Evolutionary conservation across 306 rosid species (phyloP).

Genomic region (Cucurbita moschata): DNA sequence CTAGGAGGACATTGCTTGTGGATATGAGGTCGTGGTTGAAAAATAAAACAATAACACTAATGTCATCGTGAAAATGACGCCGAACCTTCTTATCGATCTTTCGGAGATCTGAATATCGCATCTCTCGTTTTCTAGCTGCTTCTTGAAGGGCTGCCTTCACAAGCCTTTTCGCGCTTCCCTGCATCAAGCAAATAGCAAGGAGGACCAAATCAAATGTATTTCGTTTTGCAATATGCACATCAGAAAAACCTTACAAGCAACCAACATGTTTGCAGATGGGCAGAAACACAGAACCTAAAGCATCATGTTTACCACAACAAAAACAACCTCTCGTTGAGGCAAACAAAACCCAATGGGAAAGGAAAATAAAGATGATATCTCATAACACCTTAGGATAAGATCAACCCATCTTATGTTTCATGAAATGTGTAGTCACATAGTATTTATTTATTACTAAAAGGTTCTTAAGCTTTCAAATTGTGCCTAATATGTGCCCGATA

Average conservation of each 20-base stretch:
- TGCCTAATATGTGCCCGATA: too few relatives aligned
- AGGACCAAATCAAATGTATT: not conserved
- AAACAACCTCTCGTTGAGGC: not conserved
- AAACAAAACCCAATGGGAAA: not conserved
- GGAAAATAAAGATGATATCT: not conserved
- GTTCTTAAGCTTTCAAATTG: too few relatives aligned
- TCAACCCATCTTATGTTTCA: not conserved
- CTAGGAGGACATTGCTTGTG: slow-evolving; percentile 24
- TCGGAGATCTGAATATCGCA: slow-evolving; percentile 68
- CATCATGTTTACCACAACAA: not conserved
- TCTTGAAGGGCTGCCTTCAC: slow-evolving; percentile 80
- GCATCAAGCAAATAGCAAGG: slow-evolving; percentile 5
- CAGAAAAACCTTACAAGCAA: not conserved
- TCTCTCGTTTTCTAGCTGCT: slow-evolving; percentile 82
- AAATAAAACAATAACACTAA: slow-evolving; percentile 79
- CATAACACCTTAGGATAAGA: not conserved
- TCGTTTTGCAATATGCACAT: not conserved
- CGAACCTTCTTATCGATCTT: slow-evolving; percentile 73
- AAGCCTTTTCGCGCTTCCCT: slow-evolving; percentile 89
- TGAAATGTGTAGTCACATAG: not conserved
- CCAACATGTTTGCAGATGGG: not conserved
- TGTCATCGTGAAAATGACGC: slow-evolving; percentile 80
- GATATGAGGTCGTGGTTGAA: slow-evolving; percentile 70
- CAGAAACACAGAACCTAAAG: not conserved
- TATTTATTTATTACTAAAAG: too few relatives aligned